Conservation (phyloP, 208 protist species). For the Trypanosoma congolense region DNA sequence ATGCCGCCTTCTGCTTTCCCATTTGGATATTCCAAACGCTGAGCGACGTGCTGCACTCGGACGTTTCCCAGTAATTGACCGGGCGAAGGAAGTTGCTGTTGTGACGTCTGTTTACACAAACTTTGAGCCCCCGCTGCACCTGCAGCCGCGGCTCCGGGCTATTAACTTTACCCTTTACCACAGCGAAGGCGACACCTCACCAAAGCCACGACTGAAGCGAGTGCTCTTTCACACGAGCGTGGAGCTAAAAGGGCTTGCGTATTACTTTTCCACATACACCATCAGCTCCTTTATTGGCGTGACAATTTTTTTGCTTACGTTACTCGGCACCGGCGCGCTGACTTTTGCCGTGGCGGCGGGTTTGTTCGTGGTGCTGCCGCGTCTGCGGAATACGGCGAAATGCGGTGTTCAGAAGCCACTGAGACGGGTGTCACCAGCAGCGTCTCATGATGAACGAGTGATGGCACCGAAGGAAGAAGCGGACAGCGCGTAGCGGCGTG, state of each 20-base stretch:
- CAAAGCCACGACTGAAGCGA: constrained; percentile 34
- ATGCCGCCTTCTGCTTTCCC: constrained; percentile 32
- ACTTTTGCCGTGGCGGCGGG: not conserved
- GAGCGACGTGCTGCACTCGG: constrained; percentile 3
- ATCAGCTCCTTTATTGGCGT: constrained; percentile 35
- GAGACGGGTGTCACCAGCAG: no score
- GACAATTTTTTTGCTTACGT: constrained; percentile 12
- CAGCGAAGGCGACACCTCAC: not conserved
- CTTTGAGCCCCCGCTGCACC: constrained; percentile 49
- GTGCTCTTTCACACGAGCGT: constrained; percentile 50
- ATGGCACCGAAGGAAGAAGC: no score
- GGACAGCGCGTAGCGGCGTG: no score
- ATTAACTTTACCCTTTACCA: constrained; percentile 78
- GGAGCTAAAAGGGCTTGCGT: constrained; percentile 43
- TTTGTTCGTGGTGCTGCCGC: not conserved
- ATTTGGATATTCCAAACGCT: constrained; percentile 22
- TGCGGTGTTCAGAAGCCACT: no score
- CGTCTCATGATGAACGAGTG: no score
- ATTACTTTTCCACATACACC: constrained; percentile 48
- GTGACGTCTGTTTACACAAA: constrained; percentile 50
- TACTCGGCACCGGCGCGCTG: not conserved
- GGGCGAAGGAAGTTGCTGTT: constrained; percentile 38
- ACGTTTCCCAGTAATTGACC: constrained; percentile 38
- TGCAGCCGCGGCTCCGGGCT: constrained; percentile 60
- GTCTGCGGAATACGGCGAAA: not conserved